Conservation (phyloP, 805 yeast species). For the Pichia eremophila region DNA sequence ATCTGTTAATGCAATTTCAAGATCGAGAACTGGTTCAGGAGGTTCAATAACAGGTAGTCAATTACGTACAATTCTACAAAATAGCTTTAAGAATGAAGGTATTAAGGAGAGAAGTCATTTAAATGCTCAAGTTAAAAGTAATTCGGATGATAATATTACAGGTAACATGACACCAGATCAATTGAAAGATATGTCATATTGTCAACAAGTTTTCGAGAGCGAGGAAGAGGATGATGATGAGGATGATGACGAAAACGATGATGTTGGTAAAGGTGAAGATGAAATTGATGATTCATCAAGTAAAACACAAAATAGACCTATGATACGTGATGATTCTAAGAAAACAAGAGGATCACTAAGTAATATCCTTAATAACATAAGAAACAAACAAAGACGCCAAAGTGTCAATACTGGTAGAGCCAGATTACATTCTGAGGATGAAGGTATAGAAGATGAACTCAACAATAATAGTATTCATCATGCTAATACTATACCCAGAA, state of each 20-base stretch:
- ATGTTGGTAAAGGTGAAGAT: neutral
- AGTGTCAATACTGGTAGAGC: neutral
- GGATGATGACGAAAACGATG: neutral
- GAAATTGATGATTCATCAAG: neutral
- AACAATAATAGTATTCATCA: conserved; percentile 26
- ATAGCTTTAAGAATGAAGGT: neutral
- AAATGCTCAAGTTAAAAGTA: neutral
- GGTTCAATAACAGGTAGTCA: conserved; percentile 5
- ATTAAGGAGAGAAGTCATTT: neutral
- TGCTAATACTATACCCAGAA: neutral
- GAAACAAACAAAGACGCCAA: conserved; percentile 4
- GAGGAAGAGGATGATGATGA: conserved; percentile 24
- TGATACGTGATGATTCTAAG: neutral
- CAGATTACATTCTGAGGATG: neutral
- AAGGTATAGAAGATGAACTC: conserved; percentile 27
- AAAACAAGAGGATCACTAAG: conserved; percentile 1
- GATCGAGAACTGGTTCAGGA: conserved; percentile 7
- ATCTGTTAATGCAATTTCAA: neutral
- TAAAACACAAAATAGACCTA: neutral
- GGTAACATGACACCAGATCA: conserved; percentile 18
- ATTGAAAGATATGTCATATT: conserved; percentile 23
- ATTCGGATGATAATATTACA: neutral
- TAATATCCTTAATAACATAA: neutral
- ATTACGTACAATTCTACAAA: conserved; percentile 2
- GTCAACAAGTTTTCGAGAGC: conserved; percentile 25